phyloP scores from a whole-genome alignment of 495 filamentous ascomycete species.

The Hypoxylon cercidicola region DNA sequence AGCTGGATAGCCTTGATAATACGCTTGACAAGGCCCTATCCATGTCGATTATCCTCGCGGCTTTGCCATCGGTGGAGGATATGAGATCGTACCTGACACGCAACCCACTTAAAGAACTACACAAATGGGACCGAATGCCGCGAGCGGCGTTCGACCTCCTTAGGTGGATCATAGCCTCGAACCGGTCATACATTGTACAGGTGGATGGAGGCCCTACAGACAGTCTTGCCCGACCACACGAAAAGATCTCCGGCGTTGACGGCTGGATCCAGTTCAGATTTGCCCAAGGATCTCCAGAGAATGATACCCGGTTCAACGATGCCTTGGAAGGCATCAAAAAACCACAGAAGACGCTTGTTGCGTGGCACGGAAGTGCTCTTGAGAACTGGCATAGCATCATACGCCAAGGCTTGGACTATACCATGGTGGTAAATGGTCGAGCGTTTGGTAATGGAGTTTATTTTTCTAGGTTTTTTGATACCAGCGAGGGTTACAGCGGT shows the following conservation, averaged over 20 bases:
- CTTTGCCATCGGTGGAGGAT: slow-evolving; percentile 71
- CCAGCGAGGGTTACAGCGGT: slow-evolving; percentile 66
- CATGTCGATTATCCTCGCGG: slow-evolving; percentile 70
- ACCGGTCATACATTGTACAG: slow-evolving; percentile 85
- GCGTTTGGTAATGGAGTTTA: slow-evolving; percentile 86
- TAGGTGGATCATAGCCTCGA: slow-evolving; percentile 92
- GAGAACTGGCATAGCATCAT: slow-evolving; percentile 93
- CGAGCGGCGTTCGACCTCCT: slow-evolving; percentile 75
- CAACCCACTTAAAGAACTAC: slow-evolving; percentile 56
- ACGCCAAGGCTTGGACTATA: slow-evolving; percentile 81
- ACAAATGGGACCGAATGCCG: slow-evolving; percentile 71
- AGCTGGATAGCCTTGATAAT: slow-evolving; percentile 47
- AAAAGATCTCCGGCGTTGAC: slow-evolving; percentile 72
- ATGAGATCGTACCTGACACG: slow-evolving; percentile 70
- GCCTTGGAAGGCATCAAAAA: slow-evolving; percentile 63
- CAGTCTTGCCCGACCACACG: slow-evolving; percentile 40
- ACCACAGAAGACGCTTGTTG: slow-evolving; percentile 34
- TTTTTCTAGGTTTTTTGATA: slow-evolving; percentile 67
- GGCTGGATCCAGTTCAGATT: slow-evolving; percentile 86
- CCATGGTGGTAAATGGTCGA: slow-evolving; percentile 69
- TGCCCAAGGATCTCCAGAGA: slow-evolving; percentile 89
- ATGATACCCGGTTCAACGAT: slow-evolving; percentile 81
- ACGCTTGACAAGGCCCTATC: slow-evolving; percentile 59
- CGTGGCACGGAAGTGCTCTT: slow-evolving; percentile 70
- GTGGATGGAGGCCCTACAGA: slow-evolving; percentile 47